Conservation (phyloP, 495 filamentous ascomycete species). For the Aspergillus incahuasiensis region DNA sequence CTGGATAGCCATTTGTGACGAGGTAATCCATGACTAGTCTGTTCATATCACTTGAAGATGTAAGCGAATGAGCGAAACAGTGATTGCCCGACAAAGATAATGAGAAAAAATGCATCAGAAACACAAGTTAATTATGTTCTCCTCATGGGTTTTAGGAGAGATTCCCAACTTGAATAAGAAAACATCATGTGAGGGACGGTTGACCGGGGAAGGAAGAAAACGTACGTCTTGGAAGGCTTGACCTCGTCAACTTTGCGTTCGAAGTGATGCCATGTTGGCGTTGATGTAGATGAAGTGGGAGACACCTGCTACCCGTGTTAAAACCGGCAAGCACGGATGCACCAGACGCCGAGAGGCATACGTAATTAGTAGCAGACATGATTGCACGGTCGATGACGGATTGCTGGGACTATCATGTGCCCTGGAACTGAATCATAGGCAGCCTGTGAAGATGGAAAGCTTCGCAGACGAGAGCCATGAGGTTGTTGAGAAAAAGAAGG, state of each 20-base stretch:
- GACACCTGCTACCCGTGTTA: slow-evolving; percentile 54
- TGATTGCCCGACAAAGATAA: slow-evolving; percentile 1
- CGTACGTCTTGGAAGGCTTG: slow-evolving; percentile 87
- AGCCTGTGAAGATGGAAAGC: slow-evolving; percentile 29
- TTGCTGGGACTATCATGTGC: slow-evolving; percentile 10
- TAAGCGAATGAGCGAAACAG: slow-evolving; percentile 26
- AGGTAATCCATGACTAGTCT: slow-evolving; percentile 95
- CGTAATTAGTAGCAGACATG: slow-evolving; percentile 41
- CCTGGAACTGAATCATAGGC: slow-evolving; percentile 13
- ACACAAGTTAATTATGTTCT: slow-evolving; percentile 77
- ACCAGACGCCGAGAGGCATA: slow-evolving; percentile 38
- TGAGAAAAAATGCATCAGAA: slow-evolving; percentile 48
- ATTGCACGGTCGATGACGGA: slow-evolving; percentile 7
- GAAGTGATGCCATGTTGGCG: slow-evolving; percentile 65
- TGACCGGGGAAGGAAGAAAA: slow-evolving; percentile 14
- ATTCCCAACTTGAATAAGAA: slow-evolving; percentile 97
- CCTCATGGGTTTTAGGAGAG: slow-evolving; percentile 81
- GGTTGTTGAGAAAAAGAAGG: slow-evolving; percentile 18
- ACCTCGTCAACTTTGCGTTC: slow-evolving; percentile 79
- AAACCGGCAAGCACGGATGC: slow-evolving; percentile 33
- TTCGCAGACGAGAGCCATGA: slow-evolving; percentile 30
- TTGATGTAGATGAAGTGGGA: slow-evolving; percentile 59
- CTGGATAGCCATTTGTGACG: slow-evolving; percentile 91
- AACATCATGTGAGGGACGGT: slow-evolving; percentile 64
- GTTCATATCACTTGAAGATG: slow-evolving; percentile 77